A percentile compares a stretch with the other conserved stretches of the same genome.
These are phyloP conservation scores for Clonostachys solani DNA, from an alignment of 2,329 filamentous ascomycete species.

Conservation along the genomic window DNA sequence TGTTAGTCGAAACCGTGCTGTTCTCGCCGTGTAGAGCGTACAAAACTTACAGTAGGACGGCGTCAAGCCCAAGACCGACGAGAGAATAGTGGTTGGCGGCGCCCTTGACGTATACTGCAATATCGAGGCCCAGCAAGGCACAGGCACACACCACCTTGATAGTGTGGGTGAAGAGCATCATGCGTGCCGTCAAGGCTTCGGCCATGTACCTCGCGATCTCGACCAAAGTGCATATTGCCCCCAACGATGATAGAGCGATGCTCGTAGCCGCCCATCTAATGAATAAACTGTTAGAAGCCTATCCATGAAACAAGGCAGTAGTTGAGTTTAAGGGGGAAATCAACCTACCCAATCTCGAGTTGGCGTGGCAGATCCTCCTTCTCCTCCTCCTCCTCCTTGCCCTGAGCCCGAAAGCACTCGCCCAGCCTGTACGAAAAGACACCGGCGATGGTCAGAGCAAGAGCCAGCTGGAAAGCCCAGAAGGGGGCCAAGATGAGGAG, in stretches of 20 bases:
- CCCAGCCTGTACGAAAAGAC: constrained; percentile 50
- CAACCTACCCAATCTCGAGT: constrained; percentile 46
- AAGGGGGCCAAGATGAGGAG: constrained; percentile 39
- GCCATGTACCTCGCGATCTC: constrained; percentile 41
- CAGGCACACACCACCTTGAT: constrained; percentile 42
- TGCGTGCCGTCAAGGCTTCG: constrained; percentile 49
- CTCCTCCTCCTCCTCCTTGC: constrained; percentile 31
- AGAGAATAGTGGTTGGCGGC: constrained; percentile 42
- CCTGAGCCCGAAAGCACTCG: constrained; percentile 32
- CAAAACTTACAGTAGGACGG: constrained; percentile 38
- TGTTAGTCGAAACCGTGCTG: constrained; percentile 4
- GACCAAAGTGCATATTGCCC: constrained; percentile 38
- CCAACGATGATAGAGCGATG: constrained; percentile 41
- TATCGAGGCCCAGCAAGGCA: constrained; percentile 44
- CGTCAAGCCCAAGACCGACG: constrained; percentile 43
- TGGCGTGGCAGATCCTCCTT: constrained; percentile 28
- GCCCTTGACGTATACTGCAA: constrained; percentile 42
- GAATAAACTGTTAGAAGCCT: background rate
- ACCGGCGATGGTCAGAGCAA: constrained; percentile 41
- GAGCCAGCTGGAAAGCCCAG: constrained; percentile 42
- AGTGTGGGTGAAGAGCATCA: constrained; percentile 45
- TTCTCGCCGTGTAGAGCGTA: background rate
- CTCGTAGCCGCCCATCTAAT: constrained; percentile 51
- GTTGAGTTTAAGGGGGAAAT: background rate
- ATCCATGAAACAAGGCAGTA: background rate